A percentile compares a stretch with the other conserved stretches of the same genome.
phyloP scores from a whole-genome alignment of 2,329 filamentous ascomycete species.

The Emergomyces pasteurianus region DNA sequence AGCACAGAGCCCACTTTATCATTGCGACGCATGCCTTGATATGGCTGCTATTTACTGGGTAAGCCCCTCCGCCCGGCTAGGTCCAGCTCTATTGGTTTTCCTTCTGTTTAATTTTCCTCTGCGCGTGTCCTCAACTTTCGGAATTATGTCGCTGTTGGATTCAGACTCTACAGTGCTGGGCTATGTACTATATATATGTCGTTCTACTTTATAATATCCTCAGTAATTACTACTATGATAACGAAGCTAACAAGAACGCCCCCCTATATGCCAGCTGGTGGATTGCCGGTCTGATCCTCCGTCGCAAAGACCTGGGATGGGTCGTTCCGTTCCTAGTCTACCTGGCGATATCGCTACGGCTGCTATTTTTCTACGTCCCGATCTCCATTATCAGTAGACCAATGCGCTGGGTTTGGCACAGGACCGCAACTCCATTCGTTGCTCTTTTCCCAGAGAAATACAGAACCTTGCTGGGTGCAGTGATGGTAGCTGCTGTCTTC shows the following conservation, averaged over 20 bases:
- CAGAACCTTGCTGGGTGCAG: slow-evolving; percentile 51
- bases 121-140: not conserved
- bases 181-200: not conserved
- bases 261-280: slow-evolving; percentile 49
- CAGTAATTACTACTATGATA: not conserved
- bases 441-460: slow-evolving; percentile 54
- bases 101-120: not conserved
- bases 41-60: slow-evolving; percentile 44
- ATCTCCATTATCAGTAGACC: slow-evolving; percentile 54
- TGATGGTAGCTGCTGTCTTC: slow-evolving; percentile 57
- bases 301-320: slow-evolving; percentile 65
- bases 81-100: not conserved
- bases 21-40: slow-evolving; percentile 36
- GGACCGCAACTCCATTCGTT: slow-evolving; percentile 48
- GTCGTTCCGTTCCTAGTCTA: slow-evolving; percentile 73
- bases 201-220: not conserved
- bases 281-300: slow-evolving; percentile 62
- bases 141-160: not conserved
- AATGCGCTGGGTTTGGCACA: slow-evolving; percentile 55
- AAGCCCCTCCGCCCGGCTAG: slow-evolving; percentile 16
- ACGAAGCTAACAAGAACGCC: not conserved
- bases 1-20: slow-evolving; percentile 21
- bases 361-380: slow-evolving; percentile 63
- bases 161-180: not conserved
- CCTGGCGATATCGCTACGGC: slow-evolving; percentile 59